Percentiles rank a stretch among this genome's conserved stretches.
These are phyloP conservation scores for Bipolaris cookei DNA, from an alignment of 2,329 filamentous ascomycete species.

Conservation along the genomic window DNA sequence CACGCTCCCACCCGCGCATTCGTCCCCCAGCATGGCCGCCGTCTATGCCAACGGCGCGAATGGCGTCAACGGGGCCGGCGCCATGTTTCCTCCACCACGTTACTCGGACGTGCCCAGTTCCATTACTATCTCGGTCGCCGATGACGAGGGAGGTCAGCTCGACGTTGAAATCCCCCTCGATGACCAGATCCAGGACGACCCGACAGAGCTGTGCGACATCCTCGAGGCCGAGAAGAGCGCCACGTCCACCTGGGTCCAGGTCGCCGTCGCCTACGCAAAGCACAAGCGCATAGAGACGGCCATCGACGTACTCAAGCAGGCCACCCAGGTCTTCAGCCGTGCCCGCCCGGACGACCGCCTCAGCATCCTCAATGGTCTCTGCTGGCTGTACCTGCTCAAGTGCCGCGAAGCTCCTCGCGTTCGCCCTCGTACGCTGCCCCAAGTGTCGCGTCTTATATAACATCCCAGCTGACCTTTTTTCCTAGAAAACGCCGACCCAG, in stretches of 20 bases:
- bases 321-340: conserved; percentile 72
- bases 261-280: conserved; percentile 94
- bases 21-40: conserved; percentile 55
- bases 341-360: conserved; percentile 80
- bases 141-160: conserved; percentile 66
- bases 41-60: conserved; percentile 57
- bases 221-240: conserved; percentile 93
- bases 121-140: conserved; percentile 69
- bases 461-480: neutral
- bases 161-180: conserved; percentile 93
- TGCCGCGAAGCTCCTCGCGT: conserved; percentile 79
- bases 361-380: conserved; percentile 81
- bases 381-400: conserved; percentile 91
- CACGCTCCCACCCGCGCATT: conserved; percentile 18
- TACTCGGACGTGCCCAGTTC: conserved; percentile 68
- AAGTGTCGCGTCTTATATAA: too few relatives aligned
- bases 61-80: conserved; percentile 57
- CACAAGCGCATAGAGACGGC: conserved; percentile 89
- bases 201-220: conserved; percentile 91
- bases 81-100: conserved; percentile 52
- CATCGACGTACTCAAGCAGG: conserved; percentile 73
- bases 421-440: conserved; percentile 56
- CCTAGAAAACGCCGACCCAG: conserved; percentile 59
- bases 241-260: conserved; percentile 97
- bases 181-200: conserved; percentile 83